Evolutionary conservation across 2,329 filamentous ascomycete species (phyloP).

Genomic region (Fusarium nelsonii): DNA sequence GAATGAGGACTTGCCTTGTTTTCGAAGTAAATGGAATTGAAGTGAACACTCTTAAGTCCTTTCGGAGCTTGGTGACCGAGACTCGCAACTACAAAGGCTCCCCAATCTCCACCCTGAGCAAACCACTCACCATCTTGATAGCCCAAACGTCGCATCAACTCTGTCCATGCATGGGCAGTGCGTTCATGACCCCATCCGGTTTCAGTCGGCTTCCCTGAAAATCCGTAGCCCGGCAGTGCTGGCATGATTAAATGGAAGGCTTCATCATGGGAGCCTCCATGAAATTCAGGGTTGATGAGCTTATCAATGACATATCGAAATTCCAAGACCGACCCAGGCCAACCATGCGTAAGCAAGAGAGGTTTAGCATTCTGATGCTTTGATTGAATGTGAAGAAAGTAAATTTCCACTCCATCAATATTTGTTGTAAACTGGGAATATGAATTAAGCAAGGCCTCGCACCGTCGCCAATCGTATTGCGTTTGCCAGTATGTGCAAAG

Average conservation of each 20-base stretch:
- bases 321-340: slow-evolving; percentile 20
- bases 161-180: slow-evolving; percentile 14
- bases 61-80: slow-evolving; percentile 16
- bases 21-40: slow-evolving; percentile 26
- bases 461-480: slow-evolving; percentile 16
- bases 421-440: slow-evolving; percentile 16
- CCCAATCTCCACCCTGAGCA: slow-evolving; percentile 28
- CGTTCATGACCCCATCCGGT: slow-evolving; percentile 12
- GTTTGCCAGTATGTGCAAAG: slow-evolving; percentile 19
- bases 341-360: slow-evolving; percentile 21
- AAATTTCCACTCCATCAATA: slow-evolving; percentile 13
- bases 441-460: slow-evolving; percentile 10
- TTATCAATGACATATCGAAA: slow-evolving; percentile 12
- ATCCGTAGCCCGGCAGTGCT: slow-evolving; percentile 20
- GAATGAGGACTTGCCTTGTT: background rate
- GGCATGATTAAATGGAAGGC: slow-evolving; percentile 18
- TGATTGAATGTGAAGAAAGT: slow-evolving; percentile 19
- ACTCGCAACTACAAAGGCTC: slow-evolving; percentile 7
- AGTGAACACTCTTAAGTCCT: slow-evolving; percentile 21
- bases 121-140: slow-evolving; percentile 8
- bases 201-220: slow-evolving; percentile 20
- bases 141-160: slow-evolving; percentile 9
- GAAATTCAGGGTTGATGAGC: slow-evolving; percentile 6
- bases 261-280: slow-evolving; percentile 4
- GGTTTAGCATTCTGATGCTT: slow-evolving; percentile 4